Evolutionary conservation across 306 rosid species (phyloP), one percentile per base, ranked within the genome.

Genomic region (peach (Prunus persica)): DNA sequence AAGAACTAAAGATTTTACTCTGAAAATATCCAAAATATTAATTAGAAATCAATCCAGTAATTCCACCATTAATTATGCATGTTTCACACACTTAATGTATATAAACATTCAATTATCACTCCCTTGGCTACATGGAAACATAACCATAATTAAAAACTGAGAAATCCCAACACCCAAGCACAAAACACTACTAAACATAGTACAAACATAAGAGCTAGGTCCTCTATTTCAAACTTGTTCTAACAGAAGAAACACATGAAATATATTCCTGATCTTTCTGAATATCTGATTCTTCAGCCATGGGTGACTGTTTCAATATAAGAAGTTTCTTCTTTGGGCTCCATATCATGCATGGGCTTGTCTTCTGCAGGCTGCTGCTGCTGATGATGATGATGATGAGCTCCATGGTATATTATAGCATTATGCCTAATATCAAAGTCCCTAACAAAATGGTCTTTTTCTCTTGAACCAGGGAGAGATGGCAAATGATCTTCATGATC

Each of bases 401-500:
- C 69, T 1, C 69, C 34, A 38, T 65, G 69, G 50, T 65, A 65
- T 8, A 65, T 19, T 32, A 65, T 18, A n/a, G 2, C 16, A 34
- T 65, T 65, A 34, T 50, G 69, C 50, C 49, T 65, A 24, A 34
- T 34, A 50, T 34, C 69, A 65, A 65, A 65, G 49, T 65, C 69
- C 69, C 15, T 10, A 16, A 65, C 69, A 19, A 65, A 65, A 18
- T 65, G 18, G 25, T 20, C 22, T 8, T 19, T 69, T 49, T 71
- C 82, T 47, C 4, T 50, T 3, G 79, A 41, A 51, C 43, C 43
- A 38, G 43, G 9, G 43, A 38, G 8, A 38, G 43, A 38, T 38
- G 68, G 13, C 47, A 30, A 74, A 41, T 63, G 34, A 27, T 61
- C 65, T 75, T 52, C 41, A 47, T 63, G 72, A 69, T 77, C 86